Base-by-base conservation (phyloP, 345 rosid species). In the Linum tenue region DNA sequence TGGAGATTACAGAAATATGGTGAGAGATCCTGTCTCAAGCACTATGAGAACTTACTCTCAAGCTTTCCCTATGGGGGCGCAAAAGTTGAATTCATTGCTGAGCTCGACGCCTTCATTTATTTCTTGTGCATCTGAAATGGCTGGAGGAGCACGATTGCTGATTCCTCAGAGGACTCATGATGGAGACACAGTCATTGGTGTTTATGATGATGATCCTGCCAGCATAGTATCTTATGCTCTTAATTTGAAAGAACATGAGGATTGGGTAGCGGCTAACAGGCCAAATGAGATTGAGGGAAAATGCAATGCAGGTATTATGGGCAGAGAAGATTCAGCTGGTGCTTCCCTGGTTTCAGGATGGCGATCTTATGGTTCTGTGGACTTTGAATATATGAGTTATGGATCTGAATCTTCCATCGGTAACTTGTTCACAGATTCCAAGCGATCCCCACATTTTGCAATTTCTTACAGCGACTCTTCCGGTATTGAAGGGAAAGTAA, bases 161-260 rank as follows among this genome's bases (percentile, higher is more conserved):
- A 84, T 86, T 67, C 84, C 92, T 39, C 87, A 77, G 64, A 72
- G 81, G 6, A 82, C 78, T 41, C 75, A 75, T 2, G 76, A 75
- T 2, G 76, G 76, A 64, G 90, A 85, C 63, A 65, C 91, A 3
- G 94, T 88, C 68, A 64, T 91, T 62, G 91, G 96, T 66, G 96
- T 95, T 56, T 87, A 84, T 56, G 97, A 91, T n/a, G 77, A 83
- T 77, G 99, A 95, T 73, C 97, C 96, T 2, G 84, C 86, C 44
- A 95, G 99, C 64, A 78, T 91, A 38, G 85, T 95, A 57, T 85
- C 99, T 0, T 91, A 84, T 81, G 99, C 95, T 62, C 88, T 95
- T 39, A 81, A 80, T 73, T 87, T 95, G 67, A 87, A 80, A 79
- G 89, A 89, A 64, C 82, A 95, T 70, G 87, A 81, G 31, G 90